Percentiles rank a stretch among this genome's conserved stretches.
Evolutionary conservation across 2,329 filamentous ascomycete species (phyloP).

Genomic region (Pseudogymnoascus sp.): DNA sequence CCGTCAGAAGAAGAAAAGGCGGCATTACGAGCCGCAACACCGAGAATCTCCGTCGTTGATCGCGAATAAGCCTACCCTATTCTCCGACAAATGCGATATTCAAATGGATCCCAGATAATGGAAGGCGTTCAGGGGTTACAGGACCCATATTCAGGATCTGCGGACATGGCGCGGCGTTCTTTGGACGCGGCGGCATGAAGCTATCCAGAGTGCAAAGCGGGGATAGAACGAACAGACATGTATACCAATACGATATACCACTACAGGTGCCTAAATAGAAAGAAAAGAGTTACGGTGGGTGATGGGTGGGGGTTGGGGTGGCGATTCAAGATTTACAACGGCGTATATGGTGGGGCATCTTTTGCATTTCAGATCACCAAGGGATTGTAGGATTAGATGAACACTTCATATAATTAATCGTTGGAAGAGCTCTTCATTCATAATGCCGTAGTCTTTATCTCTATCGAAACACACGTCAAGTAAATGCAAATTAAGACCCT

Average conservation of each 20-base stretch:
- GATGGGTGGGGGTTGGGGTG: neutral
- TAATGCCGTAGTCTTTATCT: constrained; percentile 9
- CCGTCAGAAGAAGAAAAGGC: constrained; percentile 68
- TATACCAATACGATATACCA: neutral
- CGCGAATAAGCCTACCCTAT: constrained; percentile 26
- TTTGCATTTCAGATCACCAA: neutral
- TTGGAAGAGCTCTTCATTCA: constrained; percentile 12
- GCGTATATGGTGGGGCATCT: neutral
- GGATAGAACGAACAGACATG: neutral
- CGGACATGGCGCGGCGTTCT: neutral
- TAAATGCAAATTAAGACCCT: constrained; percentile 8
- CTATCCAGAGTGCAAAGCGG: neutral
- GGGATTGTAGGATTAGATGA: neutral
- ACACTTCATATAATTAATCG: constrained; percentile 12
- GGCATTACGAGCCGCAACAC: constrained; percentile 53
- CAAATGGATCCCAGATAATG: neutral
- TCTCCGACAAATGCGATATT: neutral
- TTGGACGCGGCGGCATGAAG: neutral
- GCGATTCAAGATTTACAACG: neutral
- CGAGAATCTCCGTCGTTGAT: constrained; percentile 56
- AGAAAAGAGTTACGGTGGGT: neutral
- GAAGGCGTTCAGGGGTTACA: neutral
- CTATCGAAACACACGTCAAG: constrained; percentile 11
- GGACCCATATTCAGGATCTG: neutral
- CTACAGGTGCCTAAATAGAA: neutral